Evolutionary conservation across 768 basidiomycete species (phyloP), one percentile per base, ranked within the genome.

Genomic region (Lentinus tigrinus): DNA sequence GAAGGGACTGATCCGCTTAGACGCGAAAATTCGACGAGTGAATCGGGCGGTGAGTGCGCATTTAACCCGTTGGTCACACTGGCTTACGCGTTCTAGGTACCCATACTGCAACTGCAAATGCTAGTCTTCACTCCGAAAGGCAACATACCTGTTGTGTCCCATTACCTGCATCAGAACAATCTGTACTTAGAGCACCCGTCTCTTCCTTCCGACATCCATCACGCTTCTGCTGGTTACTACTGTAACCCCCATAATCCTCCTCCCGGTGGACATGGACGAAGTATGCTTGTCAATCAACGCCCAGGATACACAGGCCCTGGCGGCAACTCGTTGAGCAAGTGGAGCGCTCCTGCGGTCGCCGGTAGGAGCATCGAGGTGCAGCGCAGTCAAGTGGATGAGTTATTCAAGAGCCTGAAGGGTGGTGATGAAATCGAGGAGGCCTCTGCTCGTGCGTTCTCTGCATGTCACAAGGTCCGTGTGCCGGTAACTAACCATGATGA

Each of bases 51-150:
- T 90, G 75, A 73, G 85, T 58, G 62, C 50, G 14, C 56, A 63
- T 63, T 16, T 64, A 47, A 46, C 34, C 65, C 10, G 1, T 17
- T 10, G 8, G 24, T n/a, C 9, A 54, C 49, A 17, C 14, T 49
- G 49, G 53, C 63, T 54, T 63, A 53, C 51, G 38, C 54, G 31
- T 51, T 58, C 10, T 72, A 95, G 92, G 79, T 90, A 52, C 89
- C 91, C 47, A 91, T 94, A 54, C 78, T 96, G 44, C 84, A 87
- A 21, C 78, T 98, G 17, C 88, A 89, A 67, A 82, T 97, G 72
- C 83, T 97, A 38, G 85, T 98, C 28, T 96, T 91, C 73, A 96
- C 96, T 5, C 93, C 93, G 4, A 97, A 96, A 71, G 91, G 93
- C 31, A 95, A 98, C 73, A 89, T 98, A 61, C 75, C 80, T 31